A percentile compares a stretch with the other conserved stretches of the same genome.
phyloP scores from a whole-genome alignment of 1,284 basidiomycete species.

The Apiotrichum sp. region DNA sequence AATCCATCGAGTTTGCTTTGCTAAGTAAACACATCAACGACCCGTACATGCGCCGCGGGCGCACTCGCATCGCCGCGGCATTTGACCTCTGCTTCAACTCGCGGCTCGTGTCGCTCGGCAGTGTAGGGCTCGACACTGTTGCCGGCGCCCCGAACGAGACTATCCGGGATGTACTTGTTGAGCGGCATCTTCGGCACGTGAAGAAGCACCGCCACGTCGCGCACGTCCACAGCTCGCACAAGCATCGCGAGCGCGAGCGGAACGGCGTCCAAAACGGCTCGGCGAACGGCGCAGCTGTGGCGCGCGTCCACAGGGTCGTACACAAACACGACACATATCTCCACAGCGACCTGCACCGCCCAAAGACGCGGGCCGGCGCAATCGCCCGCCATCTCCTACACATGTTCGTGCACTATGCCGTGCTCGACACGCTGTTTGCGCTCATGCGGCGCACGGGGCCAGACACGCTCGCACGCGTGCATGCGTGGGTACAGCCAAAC shows the following conservation, averaged over 20 bases:
- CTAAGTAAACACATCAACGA: constrained; percentile 27
- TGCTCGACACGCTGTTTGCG: constrained; percentile 29
- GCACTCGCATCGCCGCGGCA: constrained; percentile 16
- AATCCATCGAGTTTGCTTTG: constrained; percentile 33
- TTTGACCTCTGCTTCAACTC: constrained; percentile 33
- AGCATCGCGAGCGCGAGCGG: background rate
- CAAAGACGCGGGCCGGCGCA: constrained; percentile 20
- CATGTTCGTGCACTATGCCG: constrained; percentile 20
- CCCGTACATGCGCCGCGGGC: constrained; percentile 24
- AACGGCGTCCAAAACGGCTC: background rate
- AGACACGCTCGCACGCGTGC: constrained; percentile 17
- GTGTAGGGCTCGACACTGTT: constrained; percentile 18
- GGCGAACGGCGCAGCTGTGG: background rate
- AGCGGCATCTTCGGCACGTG: constrained; percentile 1
- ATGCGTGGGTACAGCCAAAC: background rate
- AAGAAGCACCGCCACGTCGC: background rate
- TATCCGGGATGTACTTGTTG: background rate
- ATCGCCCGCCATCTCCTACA: constrained; percentile 23
- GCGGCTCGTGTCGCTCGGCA: constrained; percentile 32
- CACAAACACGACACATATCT: constrained; percentile 2
- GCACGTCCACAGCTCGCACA: background rate
- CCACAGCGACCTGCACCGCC: constrained; percentile 1
- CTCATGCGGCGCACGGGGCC: constrained; percentile 25
- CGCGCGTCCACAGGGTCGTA: background rate
- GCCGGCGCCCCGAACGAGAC: constrained; percentile 4